These are phyloP conservation scores for Claviceps sorghi DNA, from an alignment of 2,329 filamentous ascomycete genomes.

Conservation along the genomic window DNA sequence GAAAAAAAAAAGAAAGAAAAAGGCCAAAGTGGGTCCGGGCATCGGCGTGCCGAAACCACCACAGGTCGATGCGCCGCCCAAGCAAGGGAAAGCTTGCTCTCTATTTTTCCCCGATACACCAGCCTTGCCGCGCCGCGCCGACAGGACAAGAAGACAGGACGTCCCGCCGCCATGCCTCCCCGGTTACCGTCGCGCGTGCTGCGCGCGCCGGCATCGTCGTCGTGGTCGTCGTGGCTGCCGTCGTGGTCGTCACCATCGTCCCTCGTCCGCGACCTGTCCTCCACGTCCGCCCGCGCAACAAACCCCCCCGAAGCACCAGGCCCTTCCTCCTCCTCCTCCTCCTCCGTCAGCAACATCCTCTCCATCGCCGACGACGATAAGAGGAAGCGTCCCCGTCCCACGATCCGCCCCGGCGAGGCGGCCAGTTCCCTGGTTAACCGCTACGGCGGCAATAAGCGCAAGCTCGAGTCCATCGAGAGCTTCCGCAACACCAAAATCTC, in stretches of 20 bases:
- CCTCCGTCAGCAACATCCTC: conserved; percentile 12
- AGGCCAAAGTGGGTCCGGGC: not conserved
- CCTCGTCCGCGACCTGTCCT: conserved; percentile 16
- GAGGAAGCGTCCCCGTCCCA: not conserved
- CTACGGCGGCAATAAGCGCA: conserved; percentile 19
- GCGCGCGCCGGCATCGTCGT: conserved; percentile 9
- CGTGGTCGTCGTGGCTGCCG: not conserved
- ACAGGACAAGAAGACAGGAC: not conserved
- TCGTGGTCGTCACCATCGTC: not conserved
- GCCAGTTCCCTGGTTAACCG: conserved; percentile 16
- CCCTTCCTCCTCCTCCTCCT: conserved; percentile 6
- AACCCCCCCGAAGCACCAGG: conserved; percentile 13
- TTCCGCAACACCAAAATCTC: conserved; percentile 25
- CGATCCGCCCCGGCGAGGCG: conserved; percentile 11
- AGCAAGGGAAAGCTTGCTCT: not conserved
- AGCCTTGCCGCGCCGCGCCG: not conserved
- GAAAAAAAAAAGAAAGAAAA: not conserved
- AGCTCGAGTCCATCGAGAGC: conserved; percentile 12
- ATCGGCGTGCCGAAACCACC: not conserved
- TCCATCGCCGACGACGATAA: conserved; percentile 11
- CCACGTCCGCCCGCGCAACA: conserved; percentile 13
- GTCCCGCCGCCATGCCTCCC: conserved; percentile 24
- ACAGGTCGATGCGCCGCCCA: not conserved
- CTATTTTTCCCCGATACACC: not conserved
- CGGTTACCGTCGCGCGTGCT: conserved; percentile 18